Percentiles rank a stretch among this genome's conserved stretches.
Evolutionary conservation across 345 rosid species (phyloP).

Genomic region (Mercurialis annua): DNA sequence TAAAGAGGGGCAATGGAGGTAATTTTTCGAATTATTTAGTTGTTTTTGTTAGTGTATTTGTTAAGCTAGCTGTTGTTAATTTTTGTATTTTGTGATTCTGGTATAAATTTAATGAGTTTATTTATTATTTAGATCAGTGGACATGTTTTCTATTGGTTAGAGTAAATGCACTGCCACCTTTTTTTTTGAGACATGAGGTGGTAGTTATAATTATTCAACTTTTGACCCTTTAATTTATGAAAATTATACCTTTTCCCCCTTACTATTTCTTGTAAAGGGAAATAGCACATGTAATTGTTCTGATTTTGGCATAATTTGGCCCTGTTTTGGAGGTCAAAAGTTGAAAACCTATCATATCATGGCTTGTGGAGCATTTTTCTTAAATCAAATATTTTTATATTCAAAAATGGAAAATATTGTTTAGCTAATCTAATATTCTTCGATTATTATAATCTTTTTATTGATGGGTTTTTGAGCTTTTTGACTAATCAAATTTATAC

Average conservation of each 20-base stretch:
- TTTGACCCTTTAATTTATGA: not conserved
- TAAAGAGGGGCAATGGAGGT: conserved; percentile 95
- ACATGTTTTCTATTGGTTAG: conserved; percentile 12
- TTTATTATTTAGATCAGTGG: conserved; percentile 16
- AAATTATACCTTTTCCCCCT: not conserved
- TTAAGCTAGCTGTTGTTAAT: not conserved
- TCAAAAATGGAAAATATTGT: not conserved
- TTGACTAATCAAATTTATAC: conserved; percentile 1
- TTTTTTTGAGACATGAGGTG: not conserved
- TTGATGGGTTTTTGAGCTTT: not conserved
- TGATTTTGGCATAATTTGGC: not conserved
- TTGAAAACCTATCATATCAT: not conserved
- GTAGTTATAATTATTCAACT: not conserved
- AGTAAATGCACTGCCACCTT: conserved; percentile 17
- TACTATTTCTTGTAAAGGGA: not conserved
- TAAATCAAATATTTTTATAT: not conserved
- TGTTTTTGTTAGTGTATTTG: too few species aligned
- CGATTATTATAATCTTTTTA: not conserved
- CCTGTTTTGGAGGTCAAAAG: not conserved
- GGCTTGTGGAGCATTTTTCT: not conserved
- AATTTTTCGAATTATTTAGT: too few species aligned
- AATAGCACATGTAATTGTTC: conserved; percentile 1
- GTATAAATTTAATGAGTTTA: conserved; percentile 12
- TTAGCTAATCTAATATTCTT: not conserved
- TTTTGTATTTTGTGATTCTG: conserved; percentile 6